Evolutionary conservation across 495 filamentous ascomycete species (phyloP), one percentile per base, ranked within the genome.

Genomic region (Podospora bellae-mahoneyi): DNA sequence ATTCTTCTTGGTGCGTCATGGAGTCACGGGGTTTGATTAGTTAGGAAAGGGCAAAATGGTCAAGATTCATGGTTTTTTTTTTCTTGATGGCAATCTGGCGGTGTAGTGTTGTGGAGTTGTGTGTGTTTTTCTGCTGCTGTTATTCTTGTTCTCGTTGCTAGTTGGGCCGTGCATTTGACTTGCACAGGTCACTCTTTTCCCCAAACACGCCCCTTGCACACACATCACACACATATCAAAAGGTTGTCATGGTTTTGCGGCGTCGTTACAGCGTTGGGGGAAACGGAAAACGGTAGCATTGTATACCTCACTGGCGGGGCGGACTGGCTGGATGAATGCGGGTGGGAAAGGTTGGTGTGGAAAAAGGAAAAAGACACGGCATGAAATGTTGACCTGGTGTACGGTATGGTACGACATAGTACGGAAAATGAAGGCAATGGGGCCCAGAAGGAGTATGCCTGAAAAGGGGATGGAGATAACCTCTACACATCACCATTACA

Each of bases 21-120:
- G 69, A 71, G 69, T 71, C 64, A 66, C 58, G 69, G 69, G 69
- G 69, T 65, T 68, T 68, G 60, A 71, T 66, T 66, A 61, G 66
- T 66, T 68, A 71, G 69, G 69, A 66, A 66, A 68, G 56, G 30
- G 69, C 53, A 68, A 71, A 71, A 61, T 15, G 65, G 62, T 65
- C 57, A 68, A 65, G 39, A 69, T 59, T 61, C 61, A 68, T 65
- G 69, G 26, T 57, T 60, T 53, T 32, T 60, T 60, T 61, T 30
- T 61, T 61, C 13, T 61, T 61, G 16, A 20, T 20, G 55, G 55
- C 55, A 20, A 26, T 9, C 55, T 13, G 39, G 39, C 13, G 39
- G 39, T 48, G 39, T 13, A 48, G 15, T 48, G 39, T 48, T 10
- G 39, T 13, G 39, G 7, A 48, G 39, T 48, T 48, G 39, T 48